Evolutionary conservation across 805 yeast genomes (phyloP).

Genomic region (Groenewaldozyma tartarivorans): DNA sequence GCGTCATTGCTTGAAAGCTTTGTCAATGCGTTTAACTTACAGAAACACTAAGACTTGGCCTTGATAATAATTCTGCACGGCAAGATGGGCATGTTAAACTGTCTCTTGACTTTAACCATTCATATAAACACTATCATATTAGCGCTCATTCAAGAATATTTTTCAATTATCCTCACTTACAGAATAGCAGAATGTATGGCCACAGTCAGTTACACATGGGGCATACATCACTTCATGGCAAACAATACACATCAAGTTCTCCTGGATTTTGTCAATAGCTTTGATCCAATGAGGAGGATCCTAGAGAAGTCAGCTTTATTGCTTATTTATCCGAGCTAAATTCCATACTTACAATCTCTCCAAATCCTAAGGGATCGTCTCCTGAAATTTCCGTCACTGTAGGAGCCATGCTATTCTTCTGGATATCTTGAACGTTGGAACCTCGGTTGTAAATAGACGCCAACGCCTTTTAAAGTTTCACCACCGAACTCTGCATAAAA

Average conservation of each 20-base stretch:
- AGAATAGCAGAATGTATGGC: slow-evolving; percentile 58
- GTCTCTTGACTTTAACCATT: slow-evolving; percentile 21
- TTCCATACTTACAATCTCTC: too few relatives aligned
- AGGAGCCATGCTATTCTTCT: too few relatives aligned
- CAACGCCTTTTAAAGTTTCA: too few relatives aligned
- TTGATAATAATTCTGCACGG: slow-evolving; percentile 9
- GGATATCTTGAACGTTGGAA: too few relatives aligned
- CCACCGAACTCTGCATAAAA: too few relatives aligned
- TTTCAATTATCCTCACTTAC: slow-evolving; percentile 8
- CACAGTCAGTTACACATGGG: slow-evolving; percentile 50
- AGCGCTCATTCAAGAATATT: too few relatives aligned
- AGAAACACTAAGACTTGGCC: slow-evolving; percentile 10
- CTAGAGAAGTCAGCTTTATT: too few relatives aligned
- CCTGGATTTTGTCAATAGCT: slow-evolving; percentile 8
- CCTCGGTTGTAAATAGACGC: too few relatives aligned
- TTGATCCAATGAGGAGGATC: background rate
- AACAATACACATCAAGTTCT: slow-evolving; percentile 35
- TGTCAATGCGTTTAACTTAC: slow-evolving; percentile 1
- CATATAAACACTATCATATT: slow-evolving; percentile 20
- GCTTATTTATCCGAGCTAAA: too few relatives aligned
- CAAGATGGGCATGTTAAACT: slow-evolving; percentile 18
- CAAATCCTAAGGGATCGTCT: too few relatives aligned
- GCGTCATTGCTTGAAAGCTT: background rate
- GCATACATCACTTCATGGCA: slow-evolving; percentile 54
- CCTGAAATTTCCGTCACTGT: too few relatives aligned